Percentiles rank a stretch among this genome's conserved stretches.
Conservation (phyloP, 2,329 filamentous ascomycete genomes). For the Arthroderma sp. region DNA sequence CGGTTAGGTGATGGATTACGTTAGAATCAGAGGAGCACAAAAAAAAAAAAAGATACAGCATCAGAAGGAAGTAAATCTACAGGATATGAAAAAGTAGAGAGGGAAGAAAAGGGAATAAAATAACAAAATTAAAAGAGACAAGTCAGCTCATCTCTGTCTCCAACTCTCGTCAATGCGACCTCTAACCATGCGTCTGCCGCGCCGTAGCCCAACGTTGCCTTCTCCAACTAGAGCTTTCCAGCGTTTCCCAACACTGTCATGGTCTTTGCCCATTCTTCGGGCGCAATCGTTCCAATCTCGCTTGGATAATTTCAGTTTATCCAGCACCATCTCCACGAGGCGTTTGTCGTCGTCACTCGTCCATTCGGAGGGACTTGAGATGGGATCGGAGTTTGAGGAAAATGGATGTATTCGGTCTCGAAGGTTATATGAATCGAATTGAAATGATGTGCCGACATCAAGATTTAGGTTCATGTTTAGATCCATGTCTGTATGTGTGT, state of each 20-base stretch:
- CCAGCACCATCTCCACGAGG: conserved; percentile 31
- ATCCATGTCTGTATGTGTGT: neutral
- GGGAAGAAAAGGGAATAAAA: neutral
- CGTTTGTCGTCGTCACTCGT: conserved; percentile 28
- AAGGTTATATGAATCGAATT: too few relatives aligned
- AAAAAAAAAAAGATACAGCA: conserved; percentile 6
- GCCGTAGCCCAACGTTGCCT: conserved; percentile 30
- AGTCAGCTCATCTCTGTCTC: conserved; percentile 9
- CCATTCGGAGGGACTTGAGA: conserved; percentile 17
- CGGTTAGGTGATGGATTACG: too few relatives aligned
- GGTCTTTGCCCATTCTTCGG: conserved; percentile 27
- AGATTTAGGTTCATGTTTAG: neutral
- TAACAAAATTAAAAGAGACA: conserved; percentile 2
- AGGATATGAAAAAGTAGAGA: neutral
- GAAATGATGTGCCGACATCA: too few relatives aligned
- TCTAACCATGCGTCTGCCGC: conserved; percentile 18
- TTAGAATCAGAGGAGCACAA: neutral
- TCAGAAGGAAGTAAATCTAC: conserved; percentile 1
- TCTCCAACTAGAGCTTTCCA: conserved; percentile 31
- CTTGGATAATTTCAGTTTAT: conserved; percentile 31
- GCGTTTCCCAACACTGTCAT: conserved; percentile 27
- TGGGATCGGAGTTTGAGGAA: too few relatives aligned
- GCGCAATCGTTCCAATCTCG: conserved; percentile 35
- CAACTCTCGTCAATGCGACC: conserved; percentile 17
- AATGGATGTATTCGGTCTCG: too few relatives aligned